These are phyloP conservation scores for Epicoccum nigrum DNA, from an alignment of 2,329 filamentous ascomycete species.

Conservation along the genomic window DNA sequence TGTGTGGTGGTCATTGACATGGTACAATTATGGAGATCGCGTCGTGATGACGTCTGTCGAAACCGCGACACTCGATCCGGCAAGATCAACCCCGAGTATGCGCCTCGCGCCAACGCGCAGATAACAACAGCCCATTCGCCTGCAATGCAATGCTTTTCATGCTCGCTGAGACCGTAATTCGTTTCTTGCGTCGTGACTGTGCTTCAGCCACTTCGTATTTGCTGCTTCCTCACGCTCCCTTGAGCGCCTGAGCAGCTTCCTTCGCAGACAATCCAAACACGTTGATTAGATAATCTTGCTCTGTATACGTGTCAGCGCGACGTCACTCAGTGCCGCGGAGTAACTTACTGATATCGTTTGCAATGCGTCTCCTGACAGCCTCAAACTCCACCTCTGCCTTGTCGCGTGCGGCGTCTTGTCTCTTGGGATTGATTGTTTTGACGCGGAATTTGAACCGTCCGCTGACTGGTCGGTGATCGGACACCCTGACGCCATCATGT, in stretches of 20 bases:
- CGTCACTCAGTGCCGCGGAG: not conserved
- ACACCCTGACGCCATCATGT: conserved; percentile 82
- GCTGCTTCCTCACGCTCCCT: conserved; percentile 21
- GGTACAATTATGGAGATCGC: conserved; percentile 16
- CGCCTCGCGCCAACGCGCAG: conserved; percentile 5
- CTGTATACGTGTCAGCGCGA: conserved; percentile 1
- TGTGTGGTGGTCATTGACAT: conserved; percentile 23
- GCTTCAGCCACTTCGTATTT: not conserved
- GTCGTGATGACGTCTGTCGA: conserved; percentile 17
- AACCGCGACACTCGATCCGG: not conserved
- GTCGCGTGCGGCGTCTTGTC: conserved; percentile 71
- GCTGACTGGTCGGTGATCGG: conserved; percentile 91
- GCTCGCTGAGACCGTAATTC: conserved; percentile 6
- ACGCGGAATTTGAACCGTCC: conserved; percentile 81
- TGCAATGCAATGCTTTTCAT: conserved; percentile 26
- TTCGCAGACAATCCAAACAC: conserved; percentile 63
- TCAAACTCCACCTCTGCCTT: conserved; percentile 77
- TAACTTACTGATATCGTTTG: conserved; percentile 75
- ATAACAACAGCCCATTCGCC: conserved; percentile 16
- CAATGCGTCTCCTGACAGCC: conserved; percentile 70
- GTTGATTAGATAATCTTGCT: conserved; percentile 67
- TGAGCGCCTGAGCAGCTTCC: conserved; percentile 57
- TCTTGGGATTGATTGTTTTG: conserved; percentile 76
- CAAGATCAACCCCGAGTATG: conserved; percentile 2
- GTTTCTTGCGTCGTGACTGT: not conserved